Percentiles rank a stretch among this genome's conserved stretches.
phyloP scores from a whole-genome alignment of 2,329 filamentous ascomycete genomes.

The Didymella glomerata region DNA sequence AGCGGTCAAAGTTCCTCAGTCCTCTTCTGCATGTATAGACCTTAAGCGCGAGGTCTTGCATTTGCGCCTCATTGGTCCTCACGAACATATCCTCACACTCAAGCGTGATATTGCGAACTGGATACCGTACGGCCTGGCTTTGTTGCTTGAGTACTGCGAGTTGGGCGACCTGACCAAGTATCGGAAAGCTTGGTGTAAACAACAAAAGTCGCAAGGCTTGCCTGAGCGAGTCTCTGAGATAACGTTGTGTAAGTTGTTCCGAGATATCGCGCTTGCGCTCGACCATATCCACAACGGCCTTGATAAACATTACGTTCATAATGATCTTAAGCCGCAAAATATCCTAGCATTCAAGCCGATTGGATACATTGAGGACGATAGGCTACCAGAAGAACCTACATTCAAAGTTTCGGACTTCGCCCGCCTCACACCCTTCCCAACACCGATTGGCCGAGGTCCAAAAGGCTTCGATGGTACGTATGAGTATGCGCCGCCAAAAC shows the following conservation, averaged over 20 bases:
- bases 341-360: background rate
- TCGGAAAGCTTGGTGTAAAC: background rate
- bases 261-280: slow-evolving; percentile 34
- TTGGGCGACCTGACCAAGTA: slow-evolving; percentile 29
- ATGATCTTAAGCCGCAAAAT: slow-evolving; percentile 82
- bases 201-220: slow-evolving; percentile 8
- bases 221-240: slow-evolving; percentile 26
- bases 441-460: background rate
- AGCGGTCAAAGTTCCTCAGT: slow-evolving; percentile 11
- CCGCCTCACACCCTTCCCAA: slow-evolving; percentile 20
- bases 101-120: slow-evolving; percentile 12
- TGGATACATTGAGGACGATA: background rate
- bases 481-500: slow-evolving; percentile 31
- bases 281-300: slow-evolving; percentile 33
- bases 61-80: slow-evolving; percentile 1
- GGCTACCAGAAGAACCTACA: slow-evolving; percentile 26
- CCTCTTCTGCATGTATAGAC: background rate
- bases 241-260: slow-evolving; percentile 40
- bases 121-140: slow-evolving; percentile 21
- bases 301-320: slow-evolving; percentile 70
- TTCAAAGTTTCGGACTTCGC: slow-evolving; percentile 40
- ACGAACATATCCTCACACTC: slow-evolving; percentile 10
- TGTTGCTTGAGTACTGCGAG: slow-evolving; percentile 32
- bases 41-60: slow-evolving; percentile 1
- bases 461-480: slow-evolving; percentile 26